Conservation (phyloP, 1,284 basidiomycete species). For the Ceratobasidium sp. region DNA sequence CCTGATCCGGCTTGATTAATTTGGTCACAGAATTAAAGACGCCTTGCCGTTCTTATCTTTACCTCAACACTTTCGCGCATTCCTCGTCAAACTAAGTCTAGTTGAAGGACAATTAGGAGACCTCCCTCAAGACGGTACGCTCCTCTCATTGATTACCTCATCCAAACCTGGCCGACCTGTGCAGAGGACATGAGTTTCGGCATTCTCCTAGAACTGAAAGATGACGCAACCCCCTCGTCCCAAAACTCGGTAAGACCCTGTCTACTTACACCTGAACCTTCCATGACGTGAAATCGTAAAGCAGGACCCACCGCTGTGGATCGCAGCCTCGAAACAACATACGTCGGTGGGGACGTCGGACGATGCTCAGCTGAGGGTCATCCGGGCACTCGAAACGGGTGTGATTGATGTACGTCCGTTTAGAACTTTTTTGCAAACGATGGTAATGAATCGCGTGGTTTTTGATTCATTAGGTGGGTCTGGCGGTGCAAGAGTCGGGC, state of each 20-base stretch:
- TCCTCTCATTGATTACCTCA: too few species aligned
- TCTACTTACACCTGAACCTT: background rate
- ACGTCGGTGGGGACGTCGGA: slow-evolving; percentile 71
- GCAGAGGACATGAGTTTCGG: slow-evolving; percentile 84
- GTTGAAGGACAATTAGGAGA: slow-evolving; percentile 80
- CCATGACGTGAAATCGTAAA: background rate
- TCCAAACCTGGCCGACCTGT: slow-evolving; percentile 27
- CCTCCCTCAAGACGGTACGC: too few species aligned
- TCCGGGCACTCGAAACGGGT: slow-evolving; percentile 85
- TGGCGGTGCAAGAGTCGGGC: too few species aligned
- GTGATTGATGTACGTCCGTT: slow-evolving; percentile 74
- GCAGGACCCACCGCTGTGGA: slow-evolving; percentile 77
- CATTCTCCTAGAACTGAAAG: slow-evolving; percentile 82
- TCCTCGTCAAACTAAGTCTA: slow-evolving; percentile 84
- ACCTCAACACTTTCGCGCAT: slow-evolving; percentile 82
- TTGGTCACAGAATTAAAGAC: slow-evolving; percentile 66
- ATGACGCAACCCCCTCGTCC: slow-evolving; percentile 70
- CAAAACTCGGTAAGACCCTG: slow-evolving; percentile 58
- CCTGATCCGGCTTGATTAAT: background rate
- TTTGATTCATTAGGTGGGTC: slow-evolving; percentile 66
- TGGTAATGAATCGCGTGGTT: background rate
- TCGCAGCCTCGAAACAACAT: slow-evolving; percentile 71
- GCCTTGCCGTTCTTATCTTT: slow-evolving; percentile 73
- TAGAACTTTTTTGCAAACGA: too few species aligned
- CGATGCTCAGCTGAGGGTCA: slow-evolving; percentile 70